Conservation (phyloP, 805 yeast species). For the Schwanniomyces vanrijiae region DNA sequence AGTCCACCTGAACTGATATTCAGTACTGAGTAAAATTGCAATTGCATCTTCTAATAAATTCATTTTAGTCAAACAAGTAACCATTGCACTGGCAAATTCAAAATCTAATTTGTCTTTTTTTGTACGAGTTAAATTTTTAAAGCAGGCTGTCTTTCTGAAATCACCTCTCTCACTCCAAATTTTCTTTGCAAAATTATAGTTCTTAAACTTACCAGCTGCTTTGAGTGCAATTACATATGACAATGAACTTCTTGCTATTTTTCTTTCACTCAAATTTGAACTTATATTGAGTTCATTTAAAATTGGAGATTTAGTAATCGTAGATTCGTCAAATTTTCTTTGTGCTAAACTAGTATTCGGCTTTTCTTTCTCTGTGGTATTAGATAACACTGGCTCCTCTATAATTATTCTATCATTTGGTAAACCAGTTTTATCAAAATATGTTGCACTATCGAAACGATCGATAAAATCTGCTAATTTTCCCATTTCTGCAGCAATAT, state of each 20-base stretch:
- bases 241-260: conserved; percentile 34
- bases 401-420: conserved; percentile 16
- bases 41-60: conserved; percentile 68
- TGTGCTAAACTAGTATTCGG: background rate
- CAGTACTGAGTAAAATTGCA: conserved; percentile 64
- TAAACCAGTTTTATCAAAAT: conserved; percentile 23
- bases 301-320: conserved; percentile 21
- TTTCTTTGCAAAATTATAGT: conserved; percentile 57
- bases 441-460: conserved; percentile 29
- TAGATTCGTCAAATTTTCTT: conserved; percentile 3
- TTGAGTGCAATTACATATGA: conserved; percentile 62
- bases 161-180: conserved; percentile 81
- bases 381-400: conserved; percentile 12
- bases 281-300: conserved; percentile 7
- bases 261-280: conserved; percentile 1
- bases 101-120: conserved; percentile 53
- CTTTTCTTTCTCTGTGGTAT: conserved; percentile 4
- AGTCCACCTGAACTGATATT: conserved; percentile 70
- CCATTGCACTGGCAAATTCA: conserved; percentile 72
- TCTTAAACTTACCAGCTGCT: conserved; percentile 61
- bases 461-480: conserved; percentile 31
- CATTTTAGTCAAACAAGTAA: conserved; percentile 54
- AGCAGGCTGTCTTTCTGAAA: conserved; percentile 56
- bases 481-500: conserved; percentile 42
- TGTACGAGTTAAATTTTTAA: conserved; percentile 37